A percentile compares a stretch with the other conserved stretches of the same genome.
phyloP scores from a whole-genome alignment of 1,284 basidiomycete species.

The Ceratorhiza oryzae-sativae region DNA sequence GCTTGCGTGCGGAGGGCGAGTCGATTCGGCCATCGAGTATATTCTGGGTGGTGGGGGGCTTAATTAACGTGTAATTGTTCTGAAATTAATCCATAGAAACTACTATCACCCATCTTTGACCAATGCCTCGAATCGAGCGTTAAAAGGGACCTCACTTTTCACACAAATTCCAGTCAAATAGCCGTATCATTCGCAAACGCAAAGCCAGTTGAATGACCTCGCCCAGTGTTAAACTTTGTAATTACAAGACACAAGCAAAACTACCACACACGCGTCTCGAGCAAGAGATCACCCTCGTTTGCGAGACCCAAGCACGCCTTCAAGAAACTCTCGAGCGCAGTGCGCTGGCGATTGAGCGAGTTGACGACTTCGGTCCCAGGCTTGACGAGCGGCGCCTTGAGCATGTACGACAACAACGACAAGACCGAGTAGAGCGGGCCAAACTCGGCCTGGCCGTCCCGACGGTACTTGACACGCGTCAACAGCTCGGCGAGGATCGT shows the following conservation, averaged over 20 bases:
- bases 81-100: too few species aligned
- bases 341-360: constrained; percentile 92
- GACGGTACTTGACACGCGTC: constrained; percentile 90
- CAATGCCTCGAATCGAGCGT: too few species aligned
- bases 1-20: constrained; percentile 86
- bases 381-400: constrained; percentile 98
- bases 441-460: constrained; percentile 64
- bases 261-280: constrained; percentile 88
- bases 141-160: too few species aligned
- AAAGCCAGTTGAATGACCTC: constrained; percentile 33
- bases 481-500: constrained; percentile 94
- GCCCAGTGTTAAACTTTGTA: constrained; percentile 35
- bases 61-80: constrained; percentile 7
- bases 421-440: constrained; percentile 85
- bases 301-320: constrained; percentile 92
- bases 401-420: constrained; percentile 92
- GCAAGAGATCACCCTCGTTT: constrained; percentile 78
- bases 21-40: constrained; percentile 89
- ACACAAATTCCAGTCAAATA: neutral
- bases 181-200: neutral
- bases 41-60: constrained; percentile 81
- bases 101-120: too few species aligned
- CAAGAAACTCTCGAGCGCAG: constrained; percentile 91
- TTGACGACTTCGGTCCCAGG: constrained; percentile 88
- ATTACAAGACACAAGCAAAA: neutral